Evolutionary conservation across 1,139 yeast genomes (phyloP), one percentile per base, ranked within the genome.

Genomic region (Spathaspora jeffriesii): DNA sequence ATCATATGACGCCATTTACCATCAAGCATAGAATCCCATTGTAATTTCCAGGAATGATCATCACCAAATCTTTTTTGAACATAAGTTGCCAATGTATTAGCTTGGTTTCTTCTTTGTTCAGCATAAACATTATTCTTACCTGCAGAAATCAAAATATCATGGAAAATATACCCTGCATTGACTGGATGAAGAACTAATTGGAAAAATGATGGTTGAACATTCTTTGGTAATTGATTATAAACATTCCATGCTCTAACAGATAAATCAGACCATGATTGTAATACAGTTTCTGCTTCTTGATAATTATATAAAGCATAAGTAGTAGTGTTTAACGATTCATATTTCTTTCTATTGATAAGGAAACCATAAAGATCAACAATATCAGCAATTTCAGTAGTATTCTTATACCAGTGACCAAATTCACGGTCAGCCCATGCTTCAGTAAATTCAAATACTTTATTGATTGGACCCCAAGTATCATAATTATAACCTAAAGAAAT

Each of bases 1-100:
- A 54, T 54, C 48, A 54, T 50, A 32, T 53, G 55, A 18, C 46
- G 45, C 58, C 58, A 54, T 46, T 54, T 54, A 15, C 57, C 55
- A 43, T 52, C 48, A 32, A 52, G 50, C 22, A 45, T 18, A 3
- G 44, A 42, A 40, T 54, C 58, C 54, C 54, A 54, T 25, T 44
- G 46, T 9, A 46, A 40, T 25, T 48, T 45, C 57, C 57, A 54
- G 17, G 48, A 40, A 27, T 47, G 42, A 43, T 54, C 58, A 30
- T 51, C 55, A 20, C 45, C 41, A 37, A 52, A 54, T 32, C 50
- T 42, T 23, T 49, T 20, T 45, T 47, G 52, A 21, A 52, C 57
- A 34, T 54, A 46, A n/a, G 46, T 45, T 22, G 56, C 56, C 30
- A 47, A 43, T 13, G 46, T 43, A 25, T 43, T 50, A 17, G 56